Evolutionary conservation across 2,329 filamentous ascomycete species (phyloP).

Genomic region (Samsoniella hepiali): DNA sequence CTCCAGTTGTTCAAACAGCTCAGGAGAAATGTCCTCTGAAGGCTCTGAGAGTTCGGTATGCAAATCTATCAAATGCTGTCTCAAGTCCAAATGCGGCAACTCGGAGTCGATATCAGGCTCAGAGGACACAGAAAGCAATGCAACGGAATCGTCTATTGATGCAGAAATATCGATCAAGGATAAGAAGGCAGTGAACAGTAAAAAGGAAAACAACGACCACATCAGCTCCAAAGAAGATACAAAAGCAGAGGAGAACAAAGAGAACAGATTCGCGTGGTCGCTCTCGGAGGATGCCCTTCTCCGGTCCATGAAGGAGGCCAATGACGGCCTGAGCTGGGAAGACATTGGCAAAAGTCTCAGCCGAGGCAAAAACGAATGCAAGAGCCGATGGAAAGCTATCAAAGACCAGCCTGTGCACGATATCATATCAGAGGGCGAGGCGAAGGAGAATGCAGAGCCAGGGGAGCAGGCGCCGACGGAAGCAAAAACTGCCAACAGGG

Average conservation of each 20-base stretch:
- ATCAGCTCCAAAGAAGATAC: not conserved
- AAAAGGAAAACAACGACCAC: not conserved
- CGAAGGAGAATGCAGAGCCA: not conserved
- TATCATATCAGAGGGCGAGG: not conserved
- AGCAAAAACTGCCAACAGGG: not conserved
- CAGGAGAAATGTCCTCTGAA: not conserved
- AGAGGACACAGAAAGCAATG: not conserved
- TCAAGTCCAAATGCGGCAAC: not conserved
- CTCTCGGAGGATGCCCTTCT: constrained; percentile 36
- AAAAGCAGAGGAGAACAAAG: not conserved
- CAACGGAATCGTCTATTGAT: not conserved
- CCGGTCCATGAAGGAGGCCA: constrained; percentile 33
- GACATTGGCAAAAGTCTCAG: constrained; percentile 12
- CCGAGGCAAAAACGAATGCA: constrained; percentile 10
- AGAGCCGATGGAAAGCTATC: constrained; percentile 7
- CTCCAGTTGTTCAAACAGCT: not conserved
- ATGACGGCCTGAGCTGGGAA: constrained; percentile 21
- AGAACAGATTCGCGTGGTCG: constrained; percentile 24
- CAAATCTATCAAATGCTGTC: not conserved
- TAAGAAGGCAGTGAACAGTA: not conserved
- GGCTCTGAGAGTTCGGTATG: not conserved
- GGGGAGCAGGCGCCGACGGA: not conserved
- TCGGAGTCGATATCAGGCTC: not conserved
- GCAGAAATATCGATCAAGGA: not conserved
- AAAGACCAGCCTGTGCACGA: not conserved